Evolutionary conservation across 2,329 filamentous ascomycete species (phyloP), one percentile per base, ranked within the genome.

Genomic region (Paecilomyces dactylethromorphus): DNA sequence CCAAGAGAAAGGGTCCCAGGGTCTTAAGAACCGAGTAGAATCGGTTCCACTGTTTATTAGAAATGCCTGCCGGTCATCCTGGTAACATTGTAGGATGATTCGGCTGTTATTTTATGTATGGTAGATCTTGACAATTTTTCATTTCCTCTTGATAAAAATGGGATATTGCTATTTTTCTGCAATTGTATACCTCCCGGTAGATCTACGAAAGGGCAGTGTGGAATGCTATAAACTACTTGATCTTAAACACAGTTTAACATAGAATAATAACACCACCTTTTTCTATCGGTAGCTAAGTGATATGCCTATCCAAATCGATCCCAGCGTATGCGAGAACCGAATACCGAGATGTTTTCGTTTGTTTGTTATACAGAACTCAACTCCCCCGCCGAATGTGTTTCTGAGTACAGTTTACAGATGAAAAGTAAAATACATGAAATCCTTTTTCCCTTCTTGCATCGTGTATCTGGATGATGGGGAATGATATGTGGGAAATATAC

Each of bases 11-110:
- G 67, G 78, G 77, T 18, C 69, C 75, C 33, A 71, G 72, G 59
- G 74, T 78, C 61, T 66, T 81, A 63, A 66, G 78, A 66, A 76
- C 75, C 60, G 76, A 78, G 65, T 78, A 70, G 39, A 45, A 65
- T 62, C 35, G 54, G 56, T 45, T 58, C 26, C 59, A 56, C 52
- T 58, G 10, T 21, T 15, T 33, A 10, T 39, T 56, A 56, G 57
- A 56, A 56, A 49, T 57, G 39, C 10, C 13, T 55, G 13, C 53
- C 18, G 13, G 35, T 35, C 21, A 32, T 22, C 53, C 24, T 31
- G 4, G n/a, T 33, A 33, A 18, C 35, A 54, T 29, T 29, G 31
- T 33, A 54, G 26, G 18, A 26, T 35, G 29, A n/a, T 12, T 21
- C 6, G 22, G 51, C 21, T 53, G 7, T 31, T 21, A 31, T 53